Percentiles rank a stretch among this genome's conserved stretches.
Evolutionary conservation across 768 basidiomycete genomes (phyloP).

Genomic region (Lactarius indigo): DNA sequence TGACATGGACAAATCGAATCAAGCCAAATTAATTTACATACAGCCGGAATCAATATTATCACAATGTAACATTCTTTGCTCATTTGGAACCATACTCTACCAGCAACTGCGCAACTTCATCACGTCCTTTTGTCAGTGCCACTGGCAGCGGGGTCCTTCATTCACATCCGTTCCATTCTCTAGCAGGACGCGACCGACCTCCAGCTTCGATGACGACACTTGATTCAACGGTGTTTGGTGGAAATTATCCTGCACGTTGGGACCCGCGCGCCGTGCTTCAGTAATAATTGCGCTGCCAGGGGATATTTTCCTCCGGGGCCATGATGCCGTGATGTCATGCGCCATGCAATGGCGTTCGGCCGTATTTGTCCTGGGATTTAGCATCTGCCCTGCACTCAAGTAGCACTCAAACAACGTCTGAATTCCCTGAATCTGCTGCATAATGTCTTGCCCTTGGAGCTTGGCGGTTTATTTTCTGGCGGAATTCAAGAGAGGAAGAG

Average conservation of each 20-base stretch:
- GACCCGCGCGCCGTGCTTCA: background rate
- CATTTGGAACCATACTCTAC: no score
- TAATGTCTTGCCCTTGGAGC: no score
- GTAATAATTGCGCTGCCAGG: background rate
- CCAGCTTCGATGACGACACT: background rate
- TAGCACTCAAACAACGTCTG: conserved; percentile 9
- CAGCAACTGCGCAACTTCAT: background rate
- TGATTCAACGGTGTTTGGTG: background rate
- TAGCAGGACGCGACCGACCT: background rate
- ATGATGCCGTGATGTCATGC: background rate
- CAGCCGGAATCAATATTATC: no score
- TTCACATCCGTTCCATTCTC: background rate
- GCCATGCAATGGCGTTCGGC: background rate
- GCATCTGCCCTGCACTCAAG: background rate
- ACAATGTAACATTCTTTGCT: no score
- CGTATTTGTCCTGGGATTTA: background rate
- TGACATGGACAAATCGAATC: no score
- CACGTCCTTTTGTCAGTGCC: background rate
- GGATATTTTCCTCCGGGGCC: background rate
- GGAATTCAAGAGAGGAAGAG: no score
- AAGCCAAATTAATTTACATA: no score
- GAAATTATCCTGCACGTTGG: background rate
- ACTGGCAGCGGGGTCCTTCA: background rate
- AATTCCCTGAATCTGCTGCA: conserved; percentile 19
- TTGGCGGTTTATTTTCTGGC: no score